These are phyloP conservation scores for Hemileia vastatrix DNA, from an alignment of 1,284 basidiomycete genomes.

Conservation along the genomic window DNA sequence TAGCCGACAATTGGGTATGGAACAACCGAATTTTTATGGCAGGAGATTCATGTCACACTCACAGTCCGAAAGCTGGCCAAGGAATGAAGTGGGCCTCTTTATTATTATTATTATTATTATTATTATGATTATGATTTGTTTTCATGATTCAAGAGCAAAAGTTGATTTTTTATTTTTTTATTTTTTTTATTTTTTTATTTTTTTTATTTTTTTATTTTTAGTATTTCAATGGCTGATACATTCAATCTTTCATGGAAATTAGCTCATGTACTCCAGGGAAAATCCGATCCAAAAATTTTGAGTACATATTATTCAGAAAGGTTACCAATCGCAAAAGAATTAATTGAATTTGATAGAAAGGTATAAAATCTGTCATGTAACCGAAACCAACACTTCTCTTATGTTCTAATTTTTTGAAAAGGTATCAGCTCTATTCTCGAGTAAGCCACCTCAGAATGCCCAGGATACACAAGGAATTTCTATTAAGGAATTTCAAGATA, in stretches of 20 bases:
- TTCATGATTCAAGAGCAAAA: too few species aligned
- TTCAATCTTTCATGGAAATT: constrained; percentile 77
- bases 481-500: constrained; percentile 6
- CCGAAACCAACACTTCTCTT: background rate
- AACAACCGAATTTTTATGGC: constrained; percentile 43
- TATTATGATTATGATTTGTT: too few species aligned
- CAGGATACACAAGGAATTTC: background rate
- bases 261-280: constrained; percentile 60
- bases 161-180: background rate
- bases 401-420: constrained; percentile 69
- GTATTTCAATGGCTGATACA: constrained; percentile 39
- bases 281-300: constrained; percentile 57
- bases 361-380: background rate
- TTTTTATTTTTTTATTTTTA: background rate
- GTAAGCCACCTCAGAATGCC: constrained; percentile 50
- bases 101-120: too few species aligned
- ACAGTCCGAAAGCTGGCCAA: constrained; percentile 45
- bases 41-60: constrained; percentile 47
- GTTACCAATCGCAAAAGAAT: background rate
- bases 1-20: constrained; percentile 35
- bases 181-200: too few species aligned
- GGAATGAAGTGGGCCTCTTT: constrained; percentile 42
- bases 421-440: constrained; percentile 64
- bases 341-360: constrained; percentile 1
- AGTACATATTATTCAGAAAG: constrained; percentile 48